Evolutionary conservation across 2,329 filamentous ascomycete species (phyloP), one percentile per base, ranked within the genome.

Genomic region (Penicillium frequentans): DNA sequence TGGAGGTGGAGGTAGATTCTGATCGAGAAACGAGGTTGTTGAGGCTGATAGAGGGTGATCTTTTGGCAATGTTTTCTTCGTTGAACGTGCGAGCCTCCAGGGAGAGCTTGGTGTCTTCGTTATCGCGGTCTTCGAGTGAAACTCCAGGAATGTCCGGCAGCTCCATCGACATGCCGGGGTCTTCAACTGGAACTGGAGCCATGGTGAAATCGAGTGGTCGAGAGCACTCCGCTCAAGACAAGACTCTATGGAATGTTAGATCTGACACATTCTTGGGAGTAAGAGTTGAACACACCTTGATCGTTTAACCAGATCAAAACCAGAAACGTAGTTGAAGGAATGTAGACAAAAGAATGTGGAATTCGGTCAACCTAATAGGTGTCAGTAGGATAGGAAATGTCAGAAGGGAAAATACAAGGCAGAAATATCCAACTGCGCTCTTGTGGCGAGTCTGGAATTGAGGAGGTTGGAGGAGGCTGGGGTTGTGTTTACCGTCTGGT

Each of bases 401-500:
- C 39, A 19, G 43, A 54, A 43, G 50, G 46, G 43, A 61, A 57
- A 57, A 55, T 59, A 42, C 49, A 44, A 61, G 55, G 55, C 35
- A 43, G 58, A 56, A 58, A 39, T 26, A 54, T 49, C 47, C 33
- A 47, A 49, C 49, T 31, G 43, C 48, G 35, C 48, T 56, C 52
- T 59, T 53, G 35, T 52, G 66, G 39, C 33, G 21, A n/a, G 29
- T 48, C 49, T 48, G 47, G 55, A 74, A 75, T 60, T 70, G 66
- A 57, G 72, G 72, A 72, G 72, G 72, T 73, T 74, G 72, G 68
- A 67, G 63, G 55, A 73, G 72, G 73, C 70, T 74, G 72, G 72
- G 72, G 56, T 61, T 57, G 58, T 67, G 67, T 65, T 68, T 71
- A 69, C 68, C 16, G 62, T 52, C 52, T 31, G 39, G 55, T 60